Base-by-base conservation (phyloP, 352 stramenopile species). In the Pseudoperonospora humuli region DNA sequence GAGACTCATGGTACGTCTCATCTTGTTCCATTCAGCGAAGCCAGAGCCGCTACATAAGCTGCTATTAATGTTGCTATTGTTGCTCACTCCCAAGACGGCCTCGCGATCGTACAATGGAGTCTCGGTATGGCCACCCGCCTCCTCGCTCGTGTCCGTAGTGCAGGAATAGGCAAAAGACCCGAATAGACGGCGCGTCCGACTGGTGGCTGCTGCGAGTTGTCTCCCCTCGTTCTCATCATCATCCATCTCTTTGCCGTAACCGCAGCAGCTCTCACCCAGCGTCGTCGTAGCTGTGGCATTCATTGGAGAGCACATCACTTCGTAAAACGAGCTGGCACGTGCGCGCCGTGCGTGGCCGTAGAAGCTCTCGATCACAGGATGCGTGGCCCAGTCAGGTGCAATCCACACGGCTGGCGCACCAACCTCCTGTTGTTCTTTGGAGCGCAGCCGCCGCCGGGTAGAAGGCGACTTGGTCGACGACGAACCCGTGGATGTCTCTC, bases 281-380 rank as follows among this genome's bases (percentile, higher is more conserved):
- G 73, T 89, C 14, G 74, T 83, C 9, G 75, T 86, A 5, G 55
- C 55, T 28, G 55, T 57, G 2, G 59, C 67, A 37, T 72, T 74
- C 20, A 61, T 71, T n/a, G 80, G 80, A 3, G 80, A 93, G 37
- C 69, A 75, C 71, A 93, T 87, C 8, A 88, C 74, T 34, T 93
- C 80, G 39, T 79, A 74, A 45, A 87, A 89, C n/a, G 75, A 89
- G 50, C 72, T 86, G 14, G 65, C 62, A 34, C 77, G 67, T 18
- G 60, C 40, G 21, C 62, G 61, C 7, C 54, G 52, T 24, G 64
- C 46, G 21, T 71, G 57, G 34, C 74, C 75, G 54, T 93, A 90
- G 46, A 79, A 93, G 45, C 71, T 81, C 50, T 90, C 77, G 32
- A 90, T 83, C 24, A 93, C 63, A 3, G 80, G 80, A 43, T 93